Evolutionary conservation across 139 green algal species (phyloP), one percentile per base, ranked within the genome.

Genomic region (Chlorella sp.): DNA sequence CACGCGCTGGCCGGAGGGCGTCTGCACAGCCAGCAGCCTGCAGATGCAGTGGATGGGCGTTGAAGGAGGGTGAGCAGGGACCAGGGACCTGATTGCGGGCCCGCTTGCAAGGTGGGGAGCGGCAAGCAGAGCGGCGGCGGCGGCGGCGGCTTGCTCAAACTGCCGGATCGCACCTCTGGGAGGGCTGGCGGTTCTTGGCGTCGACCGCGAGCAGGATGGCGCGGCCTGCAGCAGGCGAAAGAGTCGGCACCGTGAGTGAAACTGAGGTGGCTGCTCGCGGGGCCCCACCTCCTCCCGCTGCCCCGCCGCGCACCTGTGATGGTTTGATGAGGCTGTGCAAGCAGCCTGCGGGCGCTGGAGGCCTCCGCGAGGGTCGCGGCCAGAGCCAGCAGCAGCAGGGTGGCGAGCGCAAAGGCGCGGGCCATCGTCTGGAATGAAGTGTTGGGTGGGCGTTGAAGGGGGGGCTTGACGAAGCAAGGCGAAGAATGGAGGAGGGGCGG

Each of bases 1-100:
- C 11, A 83, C 64, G 26, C 28, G 77, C 41, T 41, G 54, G 41
- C 77, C 77, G 11, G 67, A 43, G 58, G 60, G 60, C 7, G 77
- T 83, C 13, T n/a, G 77, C 30, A 83, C 58, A 20, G 56, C 77
- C 3, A 83, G 58, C 30, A 74, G 36, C 34, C 76, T 83, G 77
- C 77, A 60, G 51, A 3, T 20, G 51, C 13, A 16, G 51, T 24
- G 16, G 51, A 20, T 11, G 51, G 16, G 51, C 22, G 51, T 11
- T 24, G 14, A 24, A 3, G 9, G 14, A 24, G 51, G 16, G 51
- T 60, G 51, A 60, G 51, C 51, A 60, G 9, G 51, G 51, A 11
- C 8, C 46, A 11, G 7, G 11, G 46, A 17, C 7, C 46, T 54
- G 7, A 54, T 11, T 17, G 46, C 8, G 46, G 11, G 46, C 8